phyloP scores from a whole-genome alignment of 2,329 filamentous ascomycete species.

The Apiospora kogelbergensis region DNA sequence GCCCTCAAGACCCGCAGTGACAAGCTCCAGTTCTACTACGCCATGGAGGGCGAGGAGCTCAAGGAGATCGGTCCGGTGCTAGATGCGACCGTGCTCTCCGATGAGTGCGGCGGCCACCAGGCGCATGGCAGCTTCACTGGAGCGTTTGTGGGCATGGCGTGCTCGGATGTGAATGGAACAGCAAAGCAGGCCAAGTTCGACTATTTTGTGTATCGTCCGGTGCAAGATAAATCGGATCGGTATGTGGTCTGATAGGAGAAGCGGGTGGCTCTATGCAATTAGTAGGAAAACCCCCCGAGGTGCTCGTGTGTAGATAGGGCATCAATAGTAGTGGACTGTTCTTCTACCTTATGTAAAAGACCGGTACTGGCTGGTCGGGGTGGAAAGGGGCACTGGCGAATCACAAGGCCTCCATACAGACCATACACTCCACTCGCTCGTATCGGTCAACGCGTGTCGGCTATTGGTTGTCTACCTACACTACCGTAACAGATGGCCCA shows the following conservation, averaged over 20 bases:
- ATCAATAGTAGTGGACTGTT: neutral
- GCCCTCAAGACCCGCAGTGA: conserved; percentile 51
- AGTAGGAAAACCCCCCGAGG: neutral
- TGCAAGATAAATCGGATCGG: conserved; percentile 45
- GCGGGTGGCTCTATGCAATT: neutral
- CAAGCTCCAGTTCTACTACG: conserved; percentile 57
- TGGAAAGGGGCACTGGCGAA: neutral
- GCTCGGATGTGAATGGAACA: conserved; percentile 55
- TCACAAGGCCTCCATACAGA: neutral
- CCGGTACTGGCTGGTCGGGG: neutral
- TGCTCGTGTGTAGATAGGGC: neutral
- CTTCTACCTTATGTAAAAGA: neutral
- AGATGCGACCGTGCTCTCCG: conserved; percentile 59
- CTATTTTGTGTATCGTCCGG: conserved; percentile 51
- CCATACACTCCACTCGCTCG: neutral
- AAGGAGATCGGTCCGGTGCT: conserved; percentile 53
- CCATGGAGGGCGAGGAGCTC: conserved; percentile 44
- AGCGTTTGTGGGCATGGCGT: conserved; percentile 57
- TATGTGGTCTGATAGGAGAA: conserved; percentile 40
- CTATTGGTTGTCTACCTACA: too few species aligned
- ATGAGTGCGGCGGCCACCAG: conserved; percentile 63
- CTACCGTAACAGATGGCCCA: conserved; percentile 33
- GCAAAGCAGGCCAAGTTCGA: conserved; percentile 48
- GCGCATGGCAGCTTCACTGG: conserved; percentile 64
- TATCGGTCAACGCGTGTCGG: neutral